These are phyloP conservation scores for Lactifluus pinguis DNA, from an alignment of 768 basidiomycete species.

Conservation along the genomic window DNA sequence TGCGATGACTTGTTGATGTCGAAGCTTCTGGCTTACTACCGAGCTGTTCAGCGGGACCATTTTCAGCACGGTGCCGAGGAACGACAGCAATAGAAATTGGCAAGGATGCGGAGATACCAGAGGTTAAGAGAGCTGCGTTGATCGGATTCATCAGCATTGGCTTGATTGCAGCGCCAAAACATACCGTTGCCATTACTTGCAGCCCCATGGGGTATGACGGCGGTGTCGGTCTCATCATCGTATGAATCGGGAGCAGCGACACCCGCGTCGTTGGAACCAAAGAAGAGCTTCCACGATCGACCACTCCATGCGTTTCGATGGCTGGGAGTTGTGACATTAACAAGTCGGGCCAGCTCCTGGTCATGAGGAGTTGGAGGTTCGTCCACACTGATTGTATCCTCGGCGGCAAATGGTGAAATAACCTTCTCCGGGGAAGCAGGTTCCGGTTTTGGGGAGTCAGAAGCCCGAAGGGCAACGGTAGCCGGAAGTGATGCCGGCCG, in stretches of 20 bases:
- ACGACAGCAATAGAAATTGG: constrained; percentile 49
- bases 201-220: constrained; percentile 14
- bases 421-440: neutral
- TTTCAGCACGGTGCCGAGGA: constrained; percentile 16
- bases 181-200: constrained; percentile 16
- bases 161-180: neutral
- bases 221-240: constrained; percentile 25
- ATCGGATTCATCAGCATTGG: neutral
- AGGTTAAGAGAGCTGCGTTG: neutral
- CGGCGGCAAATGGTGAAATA: neutral
- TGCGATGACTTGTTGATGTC: constrained; percentile 30
- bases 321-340: constrained; percentile 62
- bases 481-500: constrained; percentile 63
- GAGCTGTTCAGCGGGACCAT: neutral
- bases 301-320: constrained; percentile 66
- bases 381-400: constrained; percentile 11
- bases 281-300: constrained; percentile 57
- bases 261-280: constrained; percentile 30
- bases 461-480: constrained; percentile 46
- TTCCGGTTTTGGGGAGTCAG: constrained; percentile 11
- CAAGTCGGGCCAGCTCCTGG: constrained; percentile 47
- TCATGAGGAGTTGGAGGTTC: constrained; percentile 33
- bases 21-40: constrained; percentile 19
- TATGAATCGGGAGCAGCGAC: constrained; percentile 24
- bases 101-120: constrained; percentile 42